phyloP scores from a whole-genome alignment of 306 rosid genomes.

The Cyamopsis tetragonoloba region DNA sequence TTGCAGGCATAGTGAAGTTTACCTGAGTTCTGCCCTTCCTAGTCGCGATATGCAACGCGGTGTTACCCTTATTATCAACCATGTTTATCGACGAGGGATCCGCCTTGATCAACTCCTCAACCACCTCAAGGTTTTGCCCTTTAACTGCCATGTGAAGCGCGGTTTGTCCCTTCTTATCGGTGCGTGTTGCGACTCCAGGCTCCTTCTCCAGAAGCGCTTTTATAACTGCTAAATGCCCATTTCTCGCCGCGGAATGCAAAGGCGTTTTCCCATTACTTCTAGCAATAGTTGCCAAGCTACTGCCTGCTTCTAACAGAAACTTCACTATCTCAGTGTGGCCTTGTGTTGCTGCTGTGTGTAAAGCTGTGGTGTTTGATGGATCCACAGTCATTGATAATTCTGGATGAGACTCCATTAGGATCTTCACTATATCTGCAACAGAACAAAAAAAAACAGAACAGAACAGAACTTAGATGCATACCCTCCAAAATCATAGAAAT shows the following conservation, averaged over 20 bases:
- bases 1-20: conserved; percentile 5
- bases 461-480: too few species aligned
- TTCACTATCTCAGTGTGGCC: conserved; percentile 77
- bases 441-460: not conserved
- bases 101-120: conserved; percentile 58
- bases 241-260: conserved; percentile 91
- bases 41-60: conserved; percentile 79
- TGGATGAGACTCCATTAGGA: conserved; percentile 73
- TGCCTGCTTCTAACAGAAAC: conserved; percentile 72
- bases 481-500: too few species aligned
- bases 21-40: conserved; percentile 89
- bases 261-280: conserved; percentile 92
- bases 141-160: conserved; percentile 98
- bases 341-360: conserved; percentile 96
- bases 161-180: conserved; percentile 91
- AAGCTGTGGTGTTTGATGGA: conserved; percentile 85
- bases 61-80: conserved; percentile 77
- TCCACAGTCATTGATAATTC: conserved; percentile 90
- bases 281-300: conserved; percentile 77
- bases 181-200: conserved; percentile 57
- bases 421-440: conserved; percentile 65
- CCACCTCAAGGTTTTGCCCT: conserved; percentile 81
- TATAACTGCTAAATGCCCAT: conserved; percentile 80
- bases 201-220: conserved; percentile 60
- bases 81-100: conserved; percentile 67